Base-by-base conservation (phyloP, 2,329 filamentous ascomycete genomes). In the Hirsutella minnesotensis region DNA sequence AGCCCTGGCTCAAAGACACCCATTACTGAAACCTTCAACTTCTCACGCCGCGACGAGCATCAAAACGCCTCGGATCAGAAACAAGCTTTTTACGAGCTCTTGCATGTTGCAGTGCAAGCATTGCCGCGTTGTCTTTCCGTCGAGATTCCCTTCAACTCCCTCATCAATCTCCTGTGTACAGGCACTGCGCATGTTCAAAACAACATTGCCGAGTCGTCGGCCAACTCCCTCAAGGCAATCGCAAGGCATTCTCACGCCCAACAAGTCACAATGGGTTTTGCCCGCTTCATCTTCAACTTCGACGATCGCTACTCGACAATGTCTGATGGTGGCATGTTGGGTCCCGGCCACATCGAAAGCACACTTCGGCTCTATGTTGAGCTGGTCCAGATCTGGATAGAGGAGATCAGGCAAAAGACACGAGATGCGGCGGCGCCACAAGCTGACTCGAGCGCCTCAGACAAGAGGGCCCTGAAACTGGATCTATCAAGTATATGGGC, bases 231-330 rank as follows among this genome's bases (percentile, higher is more conserved):
- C 15, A 96, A 95, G 59, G 90, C 90, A 0, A 98, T 98, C 53
- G 92, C 94, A 10, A 77, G 86, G 27, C 92, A 98, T 56, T 86
- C 83, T 8, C 85, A 95, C 62, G 89, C 92, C 0, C 88, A 98
- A 52, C 86, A 92, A 60, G 92, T 98, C 3, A 95, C 89, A 0
- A 95, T 94, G 63, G 90, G 92, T 0, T 98, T 98, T 63, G 86
- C 92, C 31, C 76, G 89, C 21, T 98, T 96, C 63, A 98, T 98
- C 42, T 98, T 98, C 67, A 95, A 92, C 52, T 98, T 96, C 59
- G 94, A 98, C 60, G 89, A 94, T 51, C 81, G 89, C 20, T 98
- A 98, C 60, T 87, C 90, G 1, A 96, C 92, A 27, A 95, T 96
- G 81, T 95, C 89, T 9, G 92, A 98, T 56, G 92, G 94, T 27